Evolutionary conservation across 169 alveolate species (phyloP), one percentile per base, ranked within the genome.

Genomic region (Cardiosporidium cionae): DNA sequence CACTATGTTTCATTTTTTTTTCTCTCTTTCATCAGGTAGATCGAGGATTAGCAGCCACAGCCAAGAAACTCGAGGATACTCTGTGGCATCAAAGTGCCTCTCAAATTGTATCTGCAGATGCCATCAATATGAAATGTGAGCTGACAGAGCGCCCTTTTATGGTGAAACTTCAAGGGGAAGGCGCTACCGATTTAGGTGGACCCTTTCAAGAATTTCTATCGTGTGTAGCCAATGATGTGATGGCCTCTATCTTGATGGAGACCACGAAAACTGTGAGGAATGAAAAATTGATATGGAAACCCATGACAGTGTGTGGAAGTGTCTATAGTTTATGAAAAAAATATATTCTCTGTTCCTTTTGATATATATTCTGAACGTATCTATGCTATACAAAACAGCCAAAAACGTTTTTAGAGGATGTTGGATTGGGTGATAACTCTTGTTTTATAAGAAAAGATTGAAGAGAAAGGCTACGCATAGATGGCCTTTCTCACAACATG

Each of bases 91-190:
- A 88, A 70, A 82, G 89, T 4, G 80, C 93, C 23, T 76, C 67
- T 68, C 88, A 86, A 74, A 72, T 88, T 36, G 76, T 88, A 53
- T 74, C 84, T 16, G 81, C 86, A 52, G 93, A 88, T 58, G n/a
- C n/a, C n/a, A n/a, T n/a, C n/a, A n/a, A n/a, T n/a, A n/a, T n/a
- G n/a, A n/a, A n/a, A n/a, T n/a, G n/a, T n/a, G n/a, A n/a, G n/a
- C n/a, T n/a, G n/a, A n/a, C n/a, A n/a, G n/a, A n/a, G n/a, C 72
- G 95, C 65, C 96, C 96, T n/a, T 92, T 92, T 74, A 89, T 92
- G 89, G 94, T 92, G 22, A 94, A 90, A 16, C 90, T 92, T 76
- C 76, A 85, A 31, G 96, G 96, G 33, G 96, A 92, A 74, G 95
- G 96, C 25, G 92, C 95, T 23, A 90, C 96, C 0, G 96, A 92